phyloP scores from a whole-genome alignment of 108 stramenopile species.

The Skeletonema tropicum region DNA sequence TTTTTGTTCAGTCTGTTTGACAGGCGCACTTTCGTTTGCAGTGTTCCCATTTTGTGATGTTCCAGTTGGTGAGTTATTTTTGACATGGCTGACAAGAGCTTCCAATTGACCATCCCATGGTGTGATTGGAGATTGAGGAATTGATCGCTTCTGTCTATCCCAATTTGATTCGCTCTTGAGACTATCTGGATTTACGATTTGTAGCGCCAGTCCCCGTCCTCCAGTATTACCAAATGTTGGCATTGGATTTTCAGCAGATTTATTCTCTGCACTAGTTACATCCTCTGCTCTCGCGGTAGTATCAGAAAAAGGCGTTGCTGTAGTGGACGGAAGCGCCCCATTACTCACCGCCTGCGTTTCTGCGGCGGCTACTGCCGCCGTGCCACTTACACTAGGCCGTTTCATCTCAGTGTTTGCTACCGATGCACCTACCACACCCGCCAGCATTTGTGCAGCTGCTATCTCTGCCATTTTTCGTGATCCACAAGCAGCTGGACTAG shows the following conservation, averaged over 20 bases:
- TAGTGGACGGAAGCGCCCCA: background rate
- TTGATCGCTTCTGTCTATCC: constrained; percentile 24
- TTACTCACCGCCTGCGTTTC: background rate
- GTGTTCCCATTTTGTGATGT: constrained; percentile 21
- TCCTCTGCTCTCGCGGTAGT: constrained; percentile 24
- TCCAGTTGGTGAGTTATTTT: background rate
- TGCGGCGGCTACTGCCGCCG: constrained; percentile 1
- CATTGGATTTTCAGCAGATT: background rate
- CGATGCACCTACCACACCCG: constrained; percentile 58
- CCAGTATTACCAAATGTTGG: constrained; percentile 5
- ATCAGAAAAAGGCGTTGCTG: background rate
- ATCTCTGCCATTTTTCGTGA: constrained; percentile 87
- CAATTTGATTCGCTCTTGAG: constrained; percentile 52
- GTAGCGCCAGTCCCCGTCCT: constrained; percentile 61
- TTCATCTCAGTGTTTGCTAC: constrained; percentile 19
- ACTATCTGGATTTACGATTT: constrained; percentile 87
- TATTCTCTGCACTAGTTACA: constrained; percentile 7
- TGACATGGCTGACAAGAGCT: constrained; percentile 63
- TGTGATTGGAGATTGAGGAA: constrained; percentile 74
- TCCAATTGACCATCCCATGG: constrained; percentile 89
- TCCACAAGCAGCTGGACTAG: constrained; percentile 86
- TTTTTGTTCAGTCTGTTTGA: background rate
- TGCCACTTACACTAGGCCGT: constrained; percentile 11
- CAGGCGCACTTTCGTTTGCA: background rate
- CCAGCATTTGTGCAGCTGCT: constrained; percentile 86